These are phyloP conservation scores for Fonsecaea erecta DNA, from an alignment of 2,329 filamentous ascomycete species.

Conservation along the genomic window DNA sequence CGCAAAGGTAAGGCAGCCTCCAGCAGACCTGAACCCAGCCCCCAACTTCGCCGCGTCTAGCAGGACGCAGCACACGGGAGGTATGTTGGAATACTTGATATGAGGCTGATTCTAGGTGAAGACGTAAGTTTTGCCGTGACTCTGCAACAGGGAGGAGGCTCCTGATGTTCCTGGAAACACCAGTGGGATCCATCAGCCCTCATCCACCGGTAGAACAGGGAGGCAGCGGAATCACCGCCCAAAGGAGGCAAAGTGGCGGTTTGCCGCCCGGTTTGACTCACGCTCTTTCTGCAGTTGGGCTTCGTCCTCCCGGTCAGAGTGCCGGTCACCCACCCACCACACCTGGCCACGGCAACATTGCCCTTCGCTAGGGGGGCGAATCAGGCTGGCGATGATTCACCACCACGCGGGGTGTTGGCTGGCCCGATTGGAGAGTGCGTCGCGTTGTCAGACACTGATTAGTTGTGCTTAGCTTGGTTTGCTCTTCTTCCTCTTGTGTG, in stretches of 20 bases:
- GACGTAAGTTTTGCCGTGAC: not conserved
- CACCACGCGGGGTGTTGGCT: constrained; percentile 14
- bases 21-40: not conserved
- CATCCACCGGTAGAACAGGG: not conserved
- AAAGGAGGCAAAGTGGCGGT: constrained; percentile 24
- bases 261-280: constrained; percentile 29
- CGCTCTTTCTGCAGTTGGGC: constrained; percentile 7
- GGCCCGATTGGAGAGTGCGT: constrained; percentile 19
- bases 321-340: constrained; percentile 14
- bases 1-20: constrained; percentile 1
- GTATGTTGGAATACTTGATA: not conserved
- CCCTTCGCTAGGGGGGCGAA: constrained; percentile 27
- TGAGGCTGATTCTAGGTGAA: not conserved
- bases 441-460: constrained; percentile 19
- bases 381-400: constrained; percentile 33
- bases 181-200: not conserved
- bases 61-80: no score
- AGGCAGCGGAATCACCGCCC: not conserved
- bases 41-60: not conserved
- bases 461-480: constrained; percentile 23
- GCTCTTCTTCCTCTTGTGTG: constrained; percentile 21
- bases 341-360: constrained; percentile 7
- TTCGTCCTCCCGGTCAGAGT: constrained; percentile 4
- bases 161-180: not conserved
- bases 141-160: not conserved